A percentile compares a stretch with the other conserved stretches of the same genome.
Evolutionary conservation across 331 rosid genomes (phyloP).

Genomic region (Pyracantha coccinea): DNA sequence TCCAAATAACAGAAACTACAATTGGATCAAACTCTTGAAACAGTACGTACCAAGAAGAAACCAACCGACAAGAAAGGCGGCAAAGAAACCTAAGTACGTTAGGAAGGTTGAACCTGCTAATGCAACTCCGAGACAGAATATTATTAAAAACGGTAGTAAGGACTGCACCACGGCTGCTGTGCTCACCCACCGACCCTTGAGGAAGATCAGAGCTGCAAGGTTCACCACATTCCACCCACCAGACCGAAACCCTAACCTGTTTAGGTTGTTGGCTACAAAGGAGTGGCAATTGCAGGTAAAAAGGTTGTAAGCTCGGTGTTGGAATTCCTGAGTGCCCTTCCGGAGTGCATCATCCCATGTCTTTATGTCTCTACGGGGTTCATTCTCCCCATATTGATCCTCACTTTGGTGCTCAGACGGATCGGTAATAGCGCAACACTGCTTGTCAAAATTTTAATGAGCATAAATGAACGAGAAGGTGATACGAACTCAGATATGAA

Average conservation of each 20-base stretch:
- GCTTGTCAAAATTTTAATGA: constrained; percentile 24
- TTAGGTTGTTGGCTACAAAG: constrained; percentile 81
- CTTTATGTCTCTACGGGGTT: constrained; percentile 34
- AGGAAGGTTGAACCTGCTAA: constrained; percentile 66
- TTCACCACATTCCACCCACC: constrained; percentile 95
- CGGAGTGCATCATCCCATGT: constrained; percentile 78
- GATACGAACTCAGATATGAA: constrained; percentile 5
- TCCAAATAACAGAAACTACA: constrained; percentile 34
- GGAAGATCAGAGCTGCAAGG: constrained; percentile 71
- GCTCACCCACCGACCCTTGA: constrained; percentile 87
- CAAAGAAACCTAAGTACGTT: constrained; percentile 46
- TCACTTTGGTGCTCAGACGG: constrained; percentile 26
- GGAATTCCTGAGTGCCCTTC: constrained; percentile 82
- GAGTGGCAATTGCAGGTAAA: constrained; percentile 95
- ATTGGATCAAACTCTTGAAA: constrained; percentile 64
- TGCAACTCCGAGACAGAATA: constrained; percentile 52
- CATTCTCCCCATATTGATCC: constrained; percentile 31
- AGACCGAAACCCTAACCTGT: constrained; percentile 57
- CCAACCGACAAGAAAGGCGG: constrained; percentile 70
- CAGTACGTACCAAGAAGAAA: constrained; percentile 75
- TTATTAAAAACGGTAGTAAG: constrained; percentile 55
- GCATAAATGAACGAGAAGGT: constrained; percentile 8
- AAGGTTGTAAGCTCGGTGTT: constrained; percentile 72
- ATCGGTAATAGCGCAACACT: constrained; percentile 39
- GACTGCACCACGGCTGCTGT: constrained; percentile 47